Base-by-base conservation (phyloP, 2,329 filamentous ascomycete genomes). In the Paecilomyces fulvus region DNA sequence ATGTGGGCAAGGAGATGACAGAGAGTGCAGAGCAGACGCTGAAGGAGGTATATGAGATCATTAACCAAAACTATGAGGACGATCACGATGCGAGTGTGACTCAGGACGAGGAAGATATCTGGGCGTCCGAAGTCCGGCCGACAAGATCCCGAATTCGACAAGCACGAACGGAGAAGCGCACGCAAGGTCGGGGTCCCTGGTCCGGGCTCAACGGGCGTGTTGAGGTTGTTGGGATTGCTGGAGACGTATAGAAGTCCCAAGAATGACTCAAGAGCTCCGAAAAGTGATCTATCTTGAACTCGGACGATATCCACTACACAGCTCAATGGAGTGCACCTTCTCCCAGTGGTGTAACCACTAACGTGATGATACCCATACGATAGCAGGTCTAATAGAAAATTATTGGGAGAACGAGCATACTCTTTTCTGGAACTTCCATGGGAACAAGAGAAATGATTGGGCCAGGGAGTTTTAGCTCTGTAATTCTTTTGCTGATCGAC, bases 121-220 rank as follows among this genome's bases (percentile, higher is more conserved):
- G 70, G 70, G 59, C 68, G 5, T 63, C 58, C 20, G 66, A 70
- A 56, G 64, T 64, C 57, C 65, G 61, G 33, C 63, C 63, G 51
- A 60, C 61, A 6, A 62, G 64, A 55, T 58, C 60, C 46, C 53
- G 59, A 37, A 57, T 52, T 17, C 61, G 59, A 30, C 43, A 52
- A 17, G 59, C 54, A 52, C 63, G 65, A 28, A 48, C 54, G 23
- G 63, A 65, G 49, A 65, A 65, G 55, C 64, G 63, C 30, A 53
- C 60, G 17, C 67, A n/a, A 17, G 37, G 37, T n/a, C 33, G 65
- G 46, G 71, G 72, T 10, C 71, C 73, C 10, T 75, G 72, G 72
- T 61, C 68, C 30, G 60, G 61, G n/a, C 60, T 75, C 51, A 65
- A 72, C 63, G 73, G 73, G 20, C 63, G 60, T 30, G 60, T 75